Evolutionary conservation across 768 basidiomycete genomes (phyloP).

Genomic region (Postia placenta): DNA sequence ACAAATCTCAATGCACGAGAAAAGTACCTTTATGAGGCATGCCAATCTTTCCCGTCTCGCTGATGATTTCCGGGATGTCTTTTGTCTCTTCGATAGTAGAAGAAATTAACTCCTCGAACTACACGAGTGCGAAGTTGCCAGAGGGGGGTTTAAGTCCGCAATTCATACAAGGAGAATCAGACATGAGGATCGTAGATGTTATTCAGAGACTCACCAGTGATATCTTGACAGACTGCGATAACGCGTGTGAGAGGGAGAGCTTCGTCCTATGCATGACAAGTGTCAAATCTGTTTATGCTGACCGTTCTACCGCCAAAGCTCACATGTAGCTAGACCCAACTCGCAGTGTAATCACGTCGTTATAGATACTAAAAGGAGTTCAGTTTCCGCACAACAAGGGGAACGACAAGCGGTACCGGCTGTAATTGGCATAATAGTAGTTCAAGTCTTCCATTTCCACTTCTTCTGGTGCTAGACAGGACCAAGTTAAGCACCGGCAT

Average conservation of each 20-base stretch:
- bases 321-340: constrained; percentile 96
- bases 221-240: constrained; percentile 96
- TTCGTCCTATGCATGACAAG: constrained; percentile 66
- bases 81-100: constrained; percentile 95
- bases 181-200: too few species aligned
- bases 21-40: constrained; percentile 72
- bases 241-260: constrained; percentile 87
- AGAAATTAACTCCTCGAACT: constrained; percentile 92
- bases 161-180: too few species aligned
- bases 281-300: constrained; percentile 5
- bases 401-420: constrained; percentile 49
- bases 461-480: constrained; percentile 66
- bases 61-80: constrained; percentile 89
- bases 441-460: constrained; percentile 97
- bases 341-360: constrained; percentile 93
- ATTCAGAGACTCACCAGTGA: constrained; percentile 53
- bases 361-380: constrained; percentile 65
- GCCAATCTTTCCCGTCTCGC: constrained; percentile 92
- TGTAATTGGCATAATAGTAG: constrained; percentile 96
- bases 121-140: neutral
- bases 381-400: constrained; percentile 2
- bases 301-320: constrained; percentile 23
- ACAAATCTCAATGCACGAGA: neutral
- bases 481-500: neutral
- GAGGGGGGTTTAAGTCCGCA: neutral